phyloP scores from a whole-genome alignment of 2,329 filamentous ascomycete species.

The Talaromyces piceae region DNA sequence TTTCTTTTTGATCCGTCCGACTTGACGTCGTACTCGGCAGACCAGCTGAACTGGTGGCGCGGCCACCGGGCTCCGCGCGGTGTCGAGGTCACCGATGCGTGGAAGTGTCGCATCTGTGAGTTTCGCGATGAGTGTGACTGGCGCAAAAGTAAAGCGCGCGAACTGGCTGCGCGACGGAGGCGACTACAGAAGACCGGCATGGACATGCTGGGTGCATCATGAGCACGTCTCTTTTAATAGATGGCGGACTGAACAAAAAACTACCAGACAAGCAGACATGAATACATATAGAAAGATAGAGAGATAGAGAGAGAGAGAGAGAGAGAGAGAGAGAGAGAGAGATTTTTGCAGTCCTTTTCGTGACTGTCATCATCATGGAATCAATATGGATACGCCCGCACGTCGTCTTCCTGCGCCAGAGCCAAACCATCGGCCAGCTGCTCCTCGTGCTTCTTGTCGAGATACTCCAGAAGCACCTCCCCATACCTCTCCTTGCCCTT shows the following conservation, averaged over 20 bases:
- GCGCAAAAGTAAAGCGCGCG: slow-evolving; percentile 62
- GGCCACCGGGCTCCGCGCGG: slow-evolving; percentile 66
- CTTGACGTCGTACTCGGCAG: slow-evolving; percentile 58
- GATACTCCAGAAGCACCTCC: slow-evolving; percentile 65
- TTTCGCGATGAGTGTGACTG: slow-evolving; percentile 74
- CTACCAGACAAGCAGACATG: neutral
- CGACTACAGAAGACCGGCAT: slow-evolving; percentile 15
- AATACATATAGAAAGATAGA: neutral
- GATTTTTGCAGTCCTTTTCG: too few species aligned
- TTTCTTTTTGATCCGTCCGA: slow-evolving; percentile 59
- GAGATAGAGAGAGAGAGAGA: too few species aligned
- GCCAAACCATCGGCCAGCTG: slow-evolving; percentile 63
- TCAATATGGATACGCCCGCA: slow-evolving; percentile 54
- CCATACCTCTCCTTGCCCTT: slow-evolving; percentile 71
- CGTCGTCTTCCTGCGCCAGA: slow-evolving; percentile 52
- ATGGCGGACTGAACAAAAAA: too few species aligned
- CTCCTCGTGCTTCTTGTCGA: slow-evolving; percentile 66
- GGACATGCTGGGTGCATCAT: slow-evolving; percentile 6
- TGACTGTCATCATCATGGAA: neutral
- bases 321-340: too few species aligned
- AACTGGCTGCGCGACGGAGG: slow-evolving; percentile 35
- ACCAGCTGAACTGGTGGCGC: slow-evolving; percentile 81
- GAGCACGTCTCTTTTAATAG: too few species aligned
- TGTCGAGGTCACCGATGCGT: slow-evolving; percentile 75
- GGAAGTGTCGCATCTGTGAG: slow-evolving; percentile 79